Conservation (phyloP, 2,329 filamentous ascomycete species). For the Aspergillus sp. region DNA sequence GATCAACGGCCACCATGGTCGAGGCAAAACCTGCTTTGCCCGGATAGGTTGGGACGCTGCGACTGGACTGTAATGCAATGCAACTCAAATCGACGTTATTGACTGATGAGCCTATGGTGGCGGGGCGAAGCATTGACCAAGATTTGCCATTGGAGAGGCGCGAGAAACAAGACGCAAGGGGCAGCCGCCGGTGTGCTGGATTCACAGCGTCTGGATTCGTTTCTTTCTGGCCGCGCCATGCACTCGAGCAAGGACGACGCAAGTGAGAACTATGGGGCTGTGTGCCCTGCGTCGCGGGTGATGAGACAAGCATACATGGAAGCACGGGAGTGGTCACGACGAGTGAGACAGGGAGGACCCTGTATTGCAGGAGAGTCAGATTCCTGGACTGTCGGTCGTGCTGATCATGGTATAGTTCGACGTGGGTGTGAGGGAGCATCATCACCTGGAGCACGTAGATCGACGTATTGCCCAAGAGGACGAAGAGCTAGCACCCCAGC, state of each 20-base stretch:
- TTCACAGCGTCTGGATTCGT: constrained; percentile 8
- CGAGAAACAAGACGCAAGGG: constrained; percentile 21
- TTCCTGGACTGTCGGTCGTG: not conserved
- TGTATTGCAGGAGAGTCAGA: constrained; percentile 7
- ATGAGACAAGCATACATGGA: constrained; percentile 14
- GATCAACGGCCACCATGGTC: not conserved
- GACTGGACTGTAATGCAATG: constrained; percentile 24
- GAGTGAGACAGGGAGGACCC: constrained; percentile 15
- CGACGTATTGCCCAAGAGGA: not conserved
- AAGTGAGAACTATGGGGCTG: constrained; percentile 13
- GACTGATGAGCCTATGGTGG: constrained; percentile 12
- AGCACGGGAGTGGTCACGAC: constrained; percentile 10
- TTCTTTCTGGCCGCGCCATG: constrained; percentile 8
- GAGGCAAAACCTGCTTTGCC: constrained; percentile 9
- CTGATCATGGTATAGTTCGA: too few relatives aligned
- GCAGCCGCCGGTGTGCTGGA: constrained; percentile 9
- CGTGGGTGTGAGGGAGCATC: not conserved
- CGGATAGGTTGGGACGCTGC: constrained; percentile 9
- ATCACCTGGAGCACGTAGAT: not conserved
- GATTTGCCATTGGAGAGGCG: constrained; percentile 10
- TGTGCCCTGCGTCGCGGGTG: constrained; percentile 14
- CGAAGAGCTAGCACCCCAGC: too few relatives aligned
- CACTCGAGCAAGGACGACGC: constrained; percentile 4
- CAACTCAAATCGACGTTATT: constrained; percentile 22
- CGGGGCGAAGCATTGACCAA: constrained; percentile 1